Conservation (phyloP, 2,329 filamentous ascomycete genomes). For the Scedosporium boydii region DNA sequence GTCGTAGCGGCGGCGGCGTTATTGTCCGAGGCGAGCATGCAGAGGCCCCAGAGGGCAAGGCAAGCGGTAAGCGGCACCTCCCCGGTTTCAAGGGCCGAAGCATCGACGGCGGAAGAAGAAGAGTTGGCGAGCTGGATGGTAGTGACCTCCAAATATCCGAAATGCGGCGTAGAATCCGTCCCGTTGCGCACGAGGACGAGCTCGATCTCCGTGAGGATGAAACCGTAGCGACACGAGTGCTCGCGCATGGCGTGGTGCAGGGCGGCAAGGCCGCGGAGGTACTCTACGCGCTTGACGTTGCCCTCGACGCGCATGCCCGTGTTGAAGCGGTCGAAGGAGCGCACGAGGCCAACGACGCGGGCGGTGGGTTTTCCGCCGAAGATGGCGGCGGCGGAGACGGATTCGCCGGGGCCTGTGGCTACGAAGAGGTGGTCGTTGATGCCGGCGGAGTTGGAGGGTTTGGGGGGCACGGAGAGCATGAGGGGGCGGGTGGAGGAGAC, state of each 20-base stretch:
- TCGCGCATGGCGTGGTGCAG: constrained; percentile 89
- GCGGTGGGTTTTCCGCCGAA: constrained; percentile 37
- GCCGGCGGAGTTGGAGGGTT: constrained; percentile 20
- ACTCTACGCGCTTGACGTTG: constrained; percentile 78
- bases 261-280: constrained; percentile 76
- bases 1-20: too few relatives aligned
- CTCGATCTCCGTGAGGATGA: constrained; percentile 94
- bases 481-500: constrained; percentile 62
- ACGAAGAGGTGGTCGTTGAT: constrained; percentile 52
- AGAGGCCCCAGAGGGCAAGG: constrained; percentile 69
- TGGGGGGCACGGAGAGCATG: constrained; percentile 36
- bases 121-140: constrained; percentile 46
- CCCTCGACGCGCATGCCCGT: constrained; percentile 83
- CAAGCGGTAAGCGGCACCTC: constrained; percentile 55
- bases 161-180: constrained; percentile 61
- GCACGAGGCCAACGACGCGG: constrained; percentile 75
- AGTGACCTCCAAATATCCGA: constrained; percentile 76
- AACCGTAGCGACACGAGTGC: constrained; percentile 86
- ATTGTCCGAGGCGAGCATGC: constrained; percentile 52
- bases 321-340: constrained; percentile 90
- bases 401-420: constrained; percentile 50
- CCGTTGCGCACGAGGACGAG: constrained; percentile 83
- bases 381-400: constrained; percentile 43
- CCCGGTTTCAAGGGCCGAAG: constrained; percentile 19
- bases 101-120: constrained; percentile 18